Evolutionary conservation across 2,329 filamentous ascomycete genomes (phyloP), one percentile per base, ranked within the genome.

Genomic region (Aspergillus sp.): DNA sequence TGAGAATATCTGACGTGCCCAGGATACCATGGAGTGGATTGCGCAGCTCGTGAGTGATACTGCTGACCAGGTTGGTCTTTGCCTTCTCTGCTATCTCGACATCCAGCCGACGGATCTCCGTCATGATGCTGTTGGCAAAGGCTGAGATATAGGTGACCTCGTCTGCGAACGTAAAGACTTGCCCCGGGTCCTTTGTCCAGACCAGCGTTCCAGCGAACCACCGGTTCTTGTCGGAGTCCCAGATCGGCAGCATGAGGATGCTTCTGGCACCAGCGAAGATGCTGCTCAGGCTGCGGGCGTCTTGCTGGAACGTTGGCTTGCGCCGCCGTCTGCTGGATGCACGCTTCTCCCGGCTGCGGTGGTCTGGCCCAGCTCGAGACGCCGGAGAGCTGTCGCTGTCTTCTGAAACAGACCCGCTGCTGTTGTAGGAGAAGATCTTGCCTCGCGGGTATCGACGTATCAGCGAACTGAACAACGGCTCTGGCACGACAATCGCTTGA

Each of bases 41-140:
- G n/a, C 79, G 69, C 7, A 83, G 64, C 61, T 83, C 81, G 55
- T 83, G 81, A 26, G 75, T 78, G 24, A 83, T 81, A 2, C 75
- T 78, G 1, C 78, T 77, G 30, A 83, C 77, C 50, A 84, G 83
- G 12, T 81, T 78, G 2, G 74, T 74, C 58, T 83, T 83, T 22
- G 78, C 74, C 24, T 74, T 73, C 52, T 81, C 77, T 2, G 67
- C 66, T 1, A 67, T 63, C 7, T 66, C 62, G 26, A 69, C 67
- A 34, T 74, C 68, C n/a, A 73, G 63, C 11, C 72, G 68, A 32
- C 68, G 66, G n/a, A 72, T 67, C 51, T 75, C 73, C 4, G 69
- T 69, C 62, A 75, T 73, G 15, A 75, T 67, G 3, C 68, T 68
- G 18, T 72, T 69, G 15, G 67, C 68, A 55, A 74, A 75, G 0